These are phyloP conservation scores for Friedmanniomyces simplex DNA, from an alignment of 495 filamentous ascomycete species.

Conservation along the genomic window DNA sequence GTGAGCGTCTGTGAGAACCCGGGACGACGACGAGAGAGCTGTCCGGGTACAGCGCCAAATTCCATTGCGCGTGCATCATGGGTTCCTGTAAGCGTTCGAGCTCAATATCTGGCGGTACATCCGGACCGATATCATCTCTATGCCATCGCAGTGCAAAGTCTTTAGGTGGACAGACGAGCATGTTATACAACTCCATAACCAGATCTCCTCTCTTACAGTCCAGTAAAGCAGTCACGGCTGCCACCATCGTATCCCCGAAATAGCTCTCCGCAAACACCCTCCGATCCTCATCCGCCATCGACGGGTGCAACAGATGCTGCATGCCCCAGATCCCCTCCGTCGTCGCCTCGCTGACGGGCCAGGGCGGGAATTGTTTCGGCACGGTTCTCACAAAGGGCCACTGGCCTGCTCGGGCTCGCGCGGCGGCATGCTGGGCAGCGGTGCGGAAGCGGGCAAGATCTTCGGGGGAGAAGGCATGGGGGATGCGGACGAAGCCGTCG, in stretches of 20 bases:
- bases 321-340: constrained; percentile 72
- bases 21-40: constrained; percentile 58
- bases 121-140: constrained; percentile 59
- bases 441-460: constrained; percentile 45
- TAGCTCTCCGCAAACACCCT: constrained; percentile 49
- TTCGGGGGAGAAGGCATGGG: constrained; percentile 34
- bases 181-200: constrained; percentile 74
- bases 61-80: constrained; percentile 61
- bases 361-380: constrained; percentile 79
- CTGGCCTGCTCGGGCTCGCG: constrained; percentile 46
- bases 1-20: constrained; percentile 53
- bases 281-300: constrained; percentile 43
- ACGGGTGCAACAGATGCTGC: constrained; percentile 69
- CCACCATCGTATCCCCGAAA: constrained; percentile 51
- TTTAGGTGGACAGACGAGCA: constrained; percentile 56
- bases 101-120: constrained; percentile 48
- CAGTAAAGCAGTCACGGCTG: constrained; percentile 47
- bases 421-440: constrained; percentile 43
- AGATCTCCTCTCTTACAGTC: constrained; percentile 39
- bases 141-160: constrained; percentile 69
- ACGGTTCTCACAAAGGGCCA: constrained; percentile 77
- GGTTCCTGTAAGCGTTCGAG: constrained; percentile 23
- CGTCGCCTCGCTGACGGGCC: constrained; percentile 39
- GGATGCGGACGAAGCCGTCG: constrained; percentile 34
- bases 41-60: constrained; percentile 61